Evolutionary conservation across 371 early-diverging fungal species (phyloP).

Genomic region (Saksenaea vasiformis): DNA sequence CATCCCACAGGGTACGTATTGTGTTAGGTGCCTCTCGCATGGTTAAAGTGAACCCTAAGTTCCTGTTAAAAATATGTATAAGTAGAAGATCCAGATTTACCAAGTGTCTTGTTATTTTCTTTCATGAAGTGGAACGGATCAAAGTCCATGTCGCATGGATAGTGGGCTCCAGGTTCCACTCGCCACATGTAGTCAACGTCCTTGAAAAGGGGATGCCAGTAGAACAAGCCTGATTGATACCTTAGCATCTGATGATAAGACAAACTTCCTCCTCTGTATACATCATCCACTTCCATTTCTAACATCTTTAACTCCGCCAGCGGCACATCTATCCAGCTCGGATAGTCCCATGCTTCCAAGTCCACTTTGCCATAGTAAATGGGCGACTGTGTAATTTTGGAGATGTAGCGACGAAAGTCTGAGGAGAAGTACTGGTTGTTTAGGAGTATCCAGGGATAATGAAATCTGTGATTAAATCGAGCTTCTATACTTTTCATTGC

Average conservation of each 20-base stretch:
- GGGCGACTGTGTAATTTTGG: conserved; percentile 22
- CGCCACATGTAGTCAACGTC: conserved; percentile 94
- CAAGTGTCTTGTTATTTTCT: conserved; percentile 79
- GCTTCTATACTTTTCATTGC: conserved; percentile 48
- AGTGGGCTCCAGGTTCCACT: conserved; percentile 90
- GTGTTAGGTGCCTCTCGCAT: conserved; percentile 77
- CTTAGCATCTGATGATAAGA: conserved; percentile 24
- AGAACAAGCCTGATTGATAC: conserved; percentile 89
- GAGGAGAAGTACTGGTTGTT: conserved; percentile 39
- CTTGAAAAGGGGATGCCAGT: conserved; percentile 73
- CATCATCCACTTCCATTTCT: conserved; percentile 13
- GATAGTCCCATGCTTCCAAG: conserved; percentile 43
- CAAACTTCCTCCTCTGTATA: conserved; percentile 22
- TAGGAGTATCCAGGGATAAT: conserved; percentile 54
- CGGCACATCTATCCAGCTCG: conserved; percentile 37
- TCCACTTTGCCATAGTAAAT: conserved; percentile 50
- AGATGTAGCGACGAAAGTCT: conserved; percentile 30
- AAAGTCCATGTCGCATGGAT: conserved; percentile 80
- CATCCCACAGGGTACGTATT: conserved; percentile 79
- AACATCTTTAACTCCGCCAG: conserved; percentile 10
- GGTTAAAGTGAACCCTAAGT: conserved; percentile 67
- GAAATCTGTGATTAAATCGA: conserved; percentile 44
- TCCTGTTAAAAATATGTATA: conserved; percentile 18
- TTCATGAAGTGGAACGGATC: conserved; percentile 88
- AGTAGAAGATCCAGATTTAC: conserved; percentile 17